phyloP scores from a whole-genome alignment of 441 rosid species.

The Gossypium gossypioides region DNA sequence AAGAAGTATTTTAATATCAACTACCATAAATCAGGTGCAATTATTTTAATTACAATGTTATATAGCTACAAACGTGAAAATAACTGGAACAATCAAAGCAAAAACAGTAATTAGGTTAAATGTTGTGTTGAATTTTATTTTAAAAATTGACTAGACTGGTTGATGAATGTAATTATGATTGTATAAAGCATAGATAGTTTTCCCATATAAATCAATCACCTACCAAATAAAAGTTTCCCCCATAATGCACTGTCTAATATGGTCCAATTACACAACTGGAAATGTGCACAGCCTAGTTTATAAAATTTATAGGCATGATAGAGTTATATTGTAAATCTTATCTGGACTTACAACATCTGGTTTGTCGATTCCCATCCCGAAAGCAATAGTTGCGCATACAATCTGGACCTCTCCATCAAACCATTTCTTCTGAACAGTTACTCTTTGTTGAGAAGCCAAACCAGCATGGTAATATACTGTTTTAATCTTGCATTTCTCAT shows the following conservation, averaged over 20 bases:
- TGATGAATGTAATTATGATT: not conserved
- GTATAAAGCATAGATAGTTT: not conserved
- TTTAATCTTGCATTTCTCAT: conserved; percentile 65
- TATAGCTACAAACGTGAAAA: not conserved
- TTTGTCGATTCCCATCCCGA: conserved; percentile 99
- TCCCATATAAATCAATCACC: not conserved
- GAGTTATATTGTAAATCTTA: conserved; percentile 5
- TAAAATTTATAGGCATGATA: not conserved
- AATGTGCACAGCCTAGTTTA: conserved; percentile 8
- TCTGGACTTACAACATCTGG: conserved; percentile 70
- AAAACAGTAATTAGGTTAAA: not conserved
- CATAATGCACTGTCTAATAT: not conserved
- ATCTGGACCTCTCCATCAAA: conserved; percentile 67
- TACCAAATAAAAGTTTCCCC: not conserved
- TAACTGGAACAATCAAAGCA: not conserved
- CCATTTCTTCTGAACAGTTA: conserved; percentile 83
- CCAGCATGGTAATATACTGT: conserved; percentile 86
- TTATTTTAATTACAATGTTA: not conserved
- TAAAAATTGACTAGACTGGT: not conserved
- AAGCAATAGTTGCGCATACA: conserved; percentile 88
- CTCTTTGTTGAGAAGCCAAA: conserved; percentile 67
- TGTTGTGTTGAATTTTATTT: too few species aligned
- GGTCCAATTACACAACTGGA: not conserved
- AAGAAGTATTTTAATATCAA: not conserved
- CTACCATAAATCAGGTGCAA: not conserved